Percentiles rank a stretch among this genome's conserved stretches.
phyloP scores from a whole-genome alignment of 306 rosid genomes.

The Cucumis hystrix region DNA sequence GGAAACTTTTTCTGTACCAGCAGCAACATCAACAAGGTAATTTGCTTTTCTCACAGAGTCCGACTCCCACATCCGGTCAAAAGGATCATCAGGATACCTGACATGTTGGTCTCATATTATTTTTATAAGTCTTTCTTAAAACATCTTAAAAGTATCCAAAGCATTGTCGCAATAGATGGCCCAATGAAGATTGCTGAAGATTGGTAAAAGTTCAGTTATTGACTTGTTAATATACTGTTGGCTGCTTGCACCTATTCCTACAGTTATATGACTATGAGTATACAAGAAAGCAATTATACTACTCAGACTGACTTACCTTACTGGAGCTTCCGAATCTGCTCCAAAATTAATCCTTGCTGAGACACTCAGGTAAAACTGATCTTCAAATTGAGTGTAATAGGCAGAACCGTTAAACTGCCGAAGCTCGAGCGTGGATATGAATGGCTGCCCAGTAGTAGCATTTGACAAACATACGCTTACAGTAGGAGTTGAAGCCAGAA shows the following conservation, averaged over 20 bases:
- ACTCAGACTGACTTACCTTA: conserved; percentile 35
- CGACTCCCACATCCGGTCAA: conserved; percentile 91
- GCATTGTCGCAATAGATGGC: neutral
- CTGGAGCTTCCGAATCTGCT: conserved; percentile 59
- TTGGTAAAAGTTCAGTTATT: neutral
- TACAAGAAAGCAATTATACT: neutral
- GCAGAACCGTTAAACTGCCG: conserved; percentile 88
- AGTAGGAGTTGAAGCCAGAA: conserved; percentile 64
- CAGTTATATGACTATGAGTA: neutral
- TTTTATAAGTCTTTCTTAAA: neutral
- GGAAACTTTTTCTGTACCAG: conserved; percentile 69
- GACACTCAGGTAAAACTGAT: conserved; percentile 71
- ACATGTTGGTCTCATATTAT: neutral
- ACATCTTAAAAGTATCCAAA: neutral
- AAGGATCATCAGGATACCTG: conserved; percentile 96
- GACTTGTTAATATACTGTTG: neutral
- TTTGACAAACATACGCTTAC: conserved; percentile 82
- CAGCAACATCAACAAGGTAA: conserved; percentile 86
- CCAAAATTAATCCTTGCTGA: conserved; percentile 98
- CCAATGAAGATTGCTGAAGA: neutral
- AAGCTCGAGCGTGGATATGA: conserved; percentile 92
- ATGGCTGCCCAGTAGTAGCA: conserved; percentile 95
- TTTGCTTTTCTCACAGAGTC: conserved; percentile 88
- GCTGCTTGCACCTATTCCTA: neutral
- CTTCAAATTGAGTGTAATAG: conserved; percentile 53